A percentile compares a stretch with the other conserved stretches of the same genome.
Conservation (phyloP, 139 green algal species). For the Chlorella sp. region DNA sequence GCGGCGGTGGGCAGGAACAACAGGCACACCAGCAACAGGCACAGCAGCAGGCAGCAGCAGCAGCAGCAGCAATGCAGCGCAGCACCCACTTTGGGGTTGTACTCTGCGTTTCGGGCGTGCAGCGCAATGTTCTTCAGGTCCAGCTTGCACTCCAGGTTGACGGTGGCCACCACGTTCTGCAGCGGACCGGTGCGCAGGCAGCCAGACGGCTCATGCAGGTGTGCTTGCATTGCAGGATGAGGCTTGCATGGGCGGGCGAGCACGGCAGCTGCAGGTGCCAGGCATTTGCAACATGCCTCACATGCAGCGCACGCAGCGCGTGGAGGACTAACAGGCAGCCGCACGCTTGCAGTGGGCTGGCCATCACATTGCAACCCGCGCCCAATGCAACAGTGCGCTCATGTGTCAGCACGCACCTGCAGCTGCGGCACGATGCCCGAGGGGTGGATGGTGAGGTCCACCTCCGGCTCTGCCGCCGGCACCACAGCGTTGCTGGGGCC, state of each 20-base stretch:
- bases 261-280: no score
- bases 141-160: slow-evolving; percentile 93
- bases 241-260: no score
- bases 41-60: no score
- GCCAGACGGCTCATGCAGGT: no score
- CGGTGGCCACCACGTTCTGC: slow-evolving; percentile 97
- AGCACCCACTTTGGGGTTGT: slow-evolving; percentile 90
- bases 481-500: slow-evolving; percentile 14
- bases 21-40: no score
- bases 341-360: no score
- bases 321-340: no score
- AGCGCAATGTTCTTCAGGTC: slow-evolving; percentile 97
- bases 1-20: no score
- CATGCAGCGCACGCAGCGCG: no score
- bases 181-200: no score
- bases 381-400: neutral
- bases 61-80: slow-evolving; percentile 5
- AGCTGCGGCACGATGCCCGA: slow-evolving; percentile 92
- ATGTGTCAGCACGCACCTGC: slow-evolving; percentile 18
- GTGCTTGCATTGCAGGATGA: no score
- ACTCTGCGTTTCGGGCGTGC: slow-evolving; percentile 97
- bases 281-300: no score
- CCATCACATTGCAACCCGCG: neutral
- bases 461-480: slow-evolving; percentile 31
- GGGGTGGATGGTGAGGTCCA: slow-evolving; percentile 83